A percentile compares a stretch with the other conserved stretches of the same genome.
Evolutionary conservation across 2,329 filamentous ascomycete genomes (phyloP).

Genomic region (Cyphellophora europaea): DNA sequence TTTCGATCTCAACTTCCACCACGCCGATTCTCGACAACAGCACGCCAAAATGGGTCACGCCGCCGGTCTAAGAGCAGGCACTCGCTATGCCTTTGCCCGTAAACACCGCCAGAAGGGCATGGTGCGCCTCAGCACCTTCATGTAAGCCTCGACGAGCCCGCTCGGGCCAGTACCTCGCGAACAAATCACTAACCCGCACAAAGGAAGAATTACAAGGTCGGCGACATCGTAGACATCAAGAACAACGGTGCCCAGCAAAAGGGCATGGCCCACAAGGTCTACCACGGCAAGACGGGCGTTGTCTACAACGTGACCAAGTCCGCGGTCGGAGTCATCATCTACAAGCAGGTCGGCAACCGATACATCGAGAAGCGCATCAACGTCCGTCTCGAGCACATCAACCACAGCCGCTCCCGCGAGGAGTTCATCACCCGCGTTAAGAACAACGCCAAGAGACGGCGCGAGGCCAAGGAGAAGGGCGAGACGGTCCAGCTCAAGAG

Average conservation of each 20-base stretch:
- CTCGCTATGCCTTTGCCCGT: slow-evolving; percentile 73
- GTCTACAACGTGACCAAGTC: slow-evolving; percentile 99
- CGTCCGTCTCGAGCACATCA: slow-evolving; percentile 96
- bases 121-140: slow-evolving; percentile 89
- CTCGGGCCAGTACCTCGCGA: no score
- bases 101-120: slow-evolving; percentile 91
- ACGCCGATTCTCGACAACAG: neutral
- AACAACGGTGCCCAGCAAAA: slow-evolving; percentile 98
- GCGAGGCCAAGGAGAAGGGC: slow-evolving; percentile 84
- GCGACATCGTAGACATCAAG: slow-evolving; percentile 98
- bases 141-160: slow-evolving; percentile 90
- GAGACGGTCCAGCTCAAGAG: slow-evolving; percentile 88
- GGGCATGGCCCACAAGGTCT: slow-evolving; percentile 99
- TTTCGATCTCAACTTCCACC: neutral
- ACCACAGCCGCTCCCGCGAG: slow-evolving; percentile 87
- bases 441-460: slow-evolving; percentile 86
- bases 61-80: slow-evolving; percentile 77
- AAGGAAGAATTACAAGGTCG: slow-evolving; percentile 60
- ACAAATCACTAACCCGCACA: no score
- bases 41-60: slow-evolving; percentile 71
- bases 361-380: slow-evolving; percentile 99
- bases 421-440: slow-evolving; percentile 96
- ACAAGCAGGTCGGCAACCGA: slow-evolving; percentile 98
- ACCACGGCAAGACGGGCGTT: slow-evolving; percentile 98
- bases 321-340: slow-evolving; percentile 96